Base-by-base conservation (phyloP, 1,284 basidiomycete genomes). In the Inonotus obliquus region DNA sequence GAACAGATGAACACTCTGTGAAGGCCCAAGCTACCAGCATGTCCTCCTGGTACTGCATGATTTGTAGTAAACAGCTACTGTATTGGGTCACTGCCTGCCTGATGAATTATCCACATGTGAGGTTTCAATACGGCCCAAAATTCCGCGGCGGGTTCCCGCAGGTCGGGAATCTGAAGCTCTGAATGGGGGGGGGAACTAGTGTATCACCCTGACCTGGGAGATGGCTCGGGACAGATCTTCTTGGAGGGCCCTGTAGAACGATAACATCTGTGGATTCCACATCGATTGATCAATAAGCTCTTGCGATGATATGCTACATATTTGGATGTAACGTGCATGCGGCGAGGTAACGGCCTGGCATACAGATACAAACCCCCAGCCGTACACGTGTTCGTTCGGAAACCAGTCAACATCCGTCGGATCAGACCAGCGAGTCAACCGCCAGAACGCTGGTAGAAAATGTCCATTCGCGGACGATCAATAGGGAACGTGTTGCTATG, bases 241-340 rank as follows among this genome's bases (percentile, higher is more conserved):
- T 54, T 41, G 45, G 53, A 37, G 19, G 32, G 45, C 25, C 39
- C 47, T 39, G 19, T 25, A 48, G 23, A 21, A 53, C 38, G 62
- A 63, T 59, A 57, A 44, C 54, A 63, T 63, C 62, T 53, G 62
- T 19, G 57, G 39, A 35, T 45, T 38, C 62, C 55, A 45, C 55
- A 60, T 63, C 62, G 59, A 60, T 60, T 52, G 54, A 63, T 63
- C 62, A 63, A 17, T 60, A 47, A 48, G 56, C 57, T 41, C 38
- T 38, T 39, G 38, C 13, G 49, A 60, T 60, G 35, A 35, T 35
- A 49, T 56, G 54, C 49, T n/a, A 52, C 59, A 49, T 54, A 55
- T 60, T 41, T 59, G 25, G 23, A 19, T 54, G 59, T 63, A 63
- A 60, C 62, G 62, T 63, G 62, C 62, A 35, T 60, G 59, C 62